Evolutionary conservation across 768 basidiomycete genomes (phyloP), one percentile per base, ranked within the genome.

Genomic region (Mycena haematopus): DNA sequence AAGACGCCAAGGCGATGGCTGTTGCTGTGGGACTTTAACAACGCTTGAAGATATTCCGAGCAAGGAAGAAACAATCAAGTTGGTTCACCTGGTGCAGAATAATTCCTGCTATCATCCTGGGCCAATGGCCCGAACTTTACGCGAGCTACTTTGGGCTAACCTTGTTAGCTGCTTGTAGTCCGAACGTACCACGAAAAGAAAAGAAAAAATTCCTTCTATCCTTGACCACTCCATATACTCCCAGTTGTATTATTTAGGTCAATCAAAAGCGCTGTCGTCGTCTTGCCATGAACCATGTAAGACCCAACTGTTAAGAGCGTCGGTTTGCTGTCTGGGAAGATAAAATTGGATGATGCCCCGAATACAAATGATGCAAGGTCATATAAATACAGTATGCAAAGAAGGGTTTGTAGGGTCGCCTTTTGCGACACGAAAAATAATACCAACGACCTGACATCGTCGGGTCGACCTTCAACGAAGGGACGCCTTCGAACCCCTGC

Each of bases 401-500:
- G 58, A 52, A 58, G 52, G 52, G 58, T 46, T 66, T 52, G 55
- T 57, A 25, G 29, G 60, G 52, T 56, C 65, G 65, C 65, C 65
- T 64, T 67, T 60, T 64, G 66, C 66, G 66, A 64, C 62, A 51
- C 62, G 58, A 54, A 17, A 35, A 66, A 53, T 62, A 56, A 52
- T 57, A 59, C 52, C 36, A 63, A 61, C 66, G 66, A 67, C 62
- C 66, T 67, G 36, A 64, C 66, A 55, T 67, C 66, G 66, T 64
- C 59, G 62, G 52, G 45, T 53, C 36, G 56, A 35, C 8, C 29
- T 49, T 69, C 47, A 71, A 36, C 71, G 71, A 44, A 70, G 61
- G 31, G 68, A 66, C 25, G 53, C 56, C 68, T 70, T 70, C n/a
- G 71, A 72, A 21, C 62, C 60, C 40, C 60, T 60, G 27, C 65